These are phyloP conservation scores for Prunus dulcis DNA, from an alignment of 306 rosid species.

Conservation along the genomic window DNA sequence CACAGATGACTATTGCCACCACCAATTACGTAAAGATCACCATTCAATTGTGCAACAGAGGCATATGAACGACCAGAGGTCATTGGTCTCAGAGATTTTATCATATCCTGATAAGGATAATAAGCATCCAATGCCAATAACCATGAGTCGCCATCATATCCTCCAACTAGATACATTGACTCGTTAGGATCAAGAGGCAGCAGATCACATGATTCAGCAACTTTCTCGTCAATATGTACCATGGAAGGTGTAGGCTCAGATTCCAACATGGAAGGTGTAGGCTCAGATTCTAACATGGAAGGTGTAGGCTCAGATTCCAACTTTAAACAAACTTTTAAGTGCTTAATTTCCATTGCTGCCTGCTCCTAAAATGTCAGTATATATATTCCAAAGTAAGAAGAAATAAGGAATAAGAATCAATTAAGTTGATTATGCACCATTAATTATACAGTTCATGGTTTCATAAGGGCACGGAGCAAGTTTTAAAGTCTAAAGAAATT, in stretches of 20 bases:
- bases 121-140: slow-evolving; percentile 54
- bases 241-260: slow-evolving; percentile 20
- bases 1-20: slow-evolving; percentile 43
- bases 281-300: slow-evolving; percentile 32
- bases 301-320: slow-evolving; percentile 31
- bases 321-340: slow-evolving; percentile 32
- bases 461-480: too few species aligned
- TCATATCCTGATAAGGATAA: slow-evolving; percentile 43
- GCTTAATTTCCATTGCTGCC: slow-evolving; percentile 50
- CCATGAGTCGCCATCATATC: slow-evolving; percentile 58
- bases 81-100: slow-evolving; percentile 42
- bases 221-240: slow-evolving; percentile 20
- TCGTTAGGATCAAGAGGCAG: slow-evolving; percentile 46
- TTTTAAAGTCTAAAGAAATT: too few species aligned
- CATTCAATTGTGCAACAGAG: slow-evolving; percentile 41
- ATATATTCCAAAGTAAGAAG: slow-evolving; percentile 19
- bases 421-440: background rate
- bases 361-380: slow-evolving; percentile 30
- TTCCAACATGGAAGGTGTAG: slow-evolving; percentile 28
- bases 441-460: background rate
- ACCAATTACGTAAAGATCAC: slow-evolving; percentile 50
- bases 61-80: slow-evolving; percentile 40
- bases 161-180: slow-evolving; percentile 68
- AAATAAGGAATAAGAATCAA: background rate
- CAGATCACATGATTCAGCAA: slow-evolving; percentile 26